phyloP scores from a whole-genome alignment of 495 filamentous ascomycete genomes.

The Jackrogersella minutella region DNA sequence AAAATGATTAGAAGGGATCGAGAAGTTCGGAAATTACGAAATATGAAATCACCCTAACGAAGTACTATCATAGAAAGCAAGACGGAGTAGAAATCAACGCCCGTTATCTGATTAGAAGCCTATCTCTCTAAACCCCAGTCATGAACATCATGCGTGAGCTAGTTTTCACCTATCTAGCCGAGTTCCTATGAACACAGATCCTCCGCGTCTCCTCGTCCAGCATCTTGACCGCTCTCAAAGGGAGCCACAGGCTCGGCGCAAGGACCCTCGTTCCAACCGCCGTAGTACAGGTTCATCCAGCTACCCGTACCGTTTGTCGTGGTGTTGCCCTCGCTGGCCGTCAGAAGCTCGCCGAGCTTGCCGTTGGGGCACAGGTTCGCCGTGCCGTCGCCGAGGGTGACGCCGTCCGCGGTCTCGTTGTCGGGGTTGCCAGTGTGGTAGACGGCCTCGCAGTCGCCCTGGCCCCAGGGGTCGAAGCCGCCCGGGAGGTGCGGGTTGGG shows the following conservation, averaged over 20 bases:
- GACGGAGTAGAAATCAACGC: background rate
- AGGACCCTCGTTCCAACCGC: constrained; percentile 45
- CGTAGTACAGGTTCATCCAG: constrained; percentile 40
- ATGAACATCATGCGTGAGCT: background rate
- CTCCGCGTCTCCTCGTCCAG: constrained; percentile 22
- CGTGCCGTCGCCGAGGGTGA: background rate
- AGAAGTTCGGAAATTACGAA: background rate
- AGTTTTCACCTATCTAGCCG: background rate
- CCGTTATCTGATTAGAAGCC: constrained; percentile 5
- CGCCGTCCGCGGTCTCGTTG: background rate
- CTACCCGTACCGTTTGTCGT: constrained; percentile 10
- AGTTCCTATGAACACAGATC: constrained; percentile 15
- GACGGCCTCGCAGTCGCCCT: constrained; percentile 38
- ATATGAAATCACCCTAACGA: background rate
- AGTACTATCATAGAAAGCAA: background rate
- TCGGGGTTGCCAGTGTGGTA: constrained; percentile 35
- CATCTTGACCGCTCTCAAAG: constrained; percentile 27
- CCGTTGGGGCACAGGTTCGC: constrained; percentile 42
- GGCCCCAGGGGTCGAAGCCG: constrained; percentile 44
- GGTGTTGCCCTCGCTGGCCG: background rate
- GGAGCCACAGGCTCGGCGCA: constrained; percentile 32
- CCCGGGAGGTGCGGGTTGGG: constrained; percentile 38
- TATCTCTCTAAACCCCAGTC: background rate
- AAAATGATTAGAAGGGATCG: no score
- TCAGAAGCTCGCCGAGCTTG: constrained; percentile 27